Evolutionary conservation across 2,329 filamentous ascomycete species (phyloP), one percentile per base, ranked within the genome.

Genomic region (Aspergillus uvarum): DNA sequence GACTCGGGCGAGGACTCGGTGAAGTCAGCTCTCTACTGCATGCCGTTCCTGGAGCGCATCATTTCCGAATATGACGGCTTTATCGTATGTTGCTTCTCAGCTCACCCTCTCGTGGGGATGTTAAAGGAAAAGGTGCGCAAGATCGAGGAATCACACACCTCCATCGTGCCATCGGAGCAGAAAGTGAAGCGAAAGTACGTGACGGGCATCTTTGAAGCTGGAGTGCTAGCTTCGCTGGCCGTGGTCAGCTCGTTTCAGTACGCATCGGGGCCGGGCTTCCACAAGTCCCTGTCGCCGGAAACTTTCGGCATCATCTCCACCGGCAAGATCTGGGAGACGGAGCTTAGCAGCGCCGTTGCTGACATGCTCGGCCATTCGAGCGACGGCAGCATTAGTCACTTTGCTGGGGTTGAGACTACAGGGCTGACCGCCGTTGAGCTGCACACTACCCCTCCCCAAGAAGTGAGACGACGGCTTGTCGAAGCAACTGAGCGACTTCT

Each of bases 221-320:
- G 89, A 68, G 81, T 96, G 14, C 79, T 87, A 2, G 80, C 86
- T 0, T 84, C 87, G 2, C 71, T 93, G 10, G 84, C 88, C 53
- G 64, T 82, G 55, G 76, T 84, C 38, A 78, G 80, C 58, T 76
- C 77, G 16, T 75, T 74, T 51, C 61, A 70, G 16, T 64, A 75
- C n/a, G 58, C 61, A 11, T 60, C 53, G n/a, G 64, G 67, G 22
- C 56, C 56, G 26, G 63, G 60, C 5, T 67, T 72, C 7, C 66
- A 71, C 29, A 68, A 73, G 68, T 1, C 75, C 83, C 24, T 77
- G 82, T 47, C 72, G 58, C 26, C 71, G 68, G 58, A 76, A 65
- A 54, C 72, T 66, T 97, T 95, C 81, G 94, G 92, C 2, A 95
- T 98, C 63, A 89, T 98, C 5, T 94, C 89, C 5, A 97, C 94